These are phyloP conservation scores for Pseudopediastrum boryanum DNA, from an alignment of 139 green algal species.

Conservation along the genomic window DNA sequence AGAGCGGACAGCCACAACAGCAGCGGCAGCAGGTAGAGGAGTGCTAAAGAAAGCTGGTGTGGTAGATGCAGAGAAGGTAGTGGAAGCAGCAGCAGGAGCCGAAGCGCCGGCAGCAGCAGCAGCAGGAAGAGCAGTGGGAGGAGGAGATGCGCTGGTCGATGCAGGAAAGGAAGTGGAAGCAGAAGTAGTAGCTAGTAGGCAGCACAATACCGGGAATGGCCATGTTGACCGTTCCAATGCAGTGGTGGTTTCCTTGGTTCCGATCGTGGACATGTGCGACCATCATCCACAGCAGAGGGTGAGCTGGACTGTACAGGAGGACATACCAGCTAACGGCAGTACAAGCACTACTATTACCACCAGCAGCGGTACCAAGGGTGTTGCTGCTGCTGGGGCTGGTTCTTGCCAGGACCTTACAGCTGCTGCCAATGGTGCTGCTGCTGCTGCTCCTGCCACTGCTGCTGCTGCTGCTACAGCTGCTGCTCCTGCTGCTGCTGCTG, in stretches of 20 bases:
- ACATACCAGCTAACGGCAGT: not conserved
- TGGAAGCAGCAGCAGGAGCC: not conserved
- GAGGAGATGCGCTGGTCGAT: slow-evolving; percentile 13
- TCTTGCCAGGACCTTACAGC: not conserved
- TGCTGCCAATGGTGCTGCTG: slow-evolving; percentile 4
- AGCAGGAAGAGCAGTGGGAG: not conserved
- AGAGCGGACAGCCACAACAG: not conserved
- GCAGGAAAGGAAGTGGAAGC: not conserved
- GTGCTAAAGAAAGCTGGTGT: not conserved
- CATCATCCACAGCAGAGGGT: slow-evolving; percentile 37
- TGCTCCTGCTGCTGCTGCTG: not conserved
- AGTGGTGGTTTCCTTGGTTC: slow-evolving; percentile 36
- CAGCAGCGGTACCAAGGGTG: slow-evolving; percentile 1
- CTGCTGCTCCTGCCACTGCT: slow-evolving; percentile 12
- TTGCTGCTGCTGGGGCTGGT: not conserved
- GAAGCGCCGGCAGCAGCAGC: not conserved
- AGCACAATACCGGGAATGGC: not conserved
- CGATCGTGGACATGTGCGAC: slow-evolving; percentile 52
- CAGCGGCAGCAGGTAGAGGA: not conserved
- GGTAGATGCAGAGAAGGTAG: not conserved
- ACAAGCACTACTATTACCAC: not conserved
- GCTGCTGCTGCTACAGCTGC: not conserved
- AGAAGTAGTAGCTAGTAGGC: slow-evolving; percentile 22
- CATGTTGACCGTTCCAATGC: too few relatives aligned
- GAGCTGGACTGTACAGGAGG: slow-evolving; percentile 31